These are phyloP conservation scores for Monosporascus sp. DNA, from an alignment of 2,329 filamentous ascomycete genomes.

Conservation along the genomic window DNA sequence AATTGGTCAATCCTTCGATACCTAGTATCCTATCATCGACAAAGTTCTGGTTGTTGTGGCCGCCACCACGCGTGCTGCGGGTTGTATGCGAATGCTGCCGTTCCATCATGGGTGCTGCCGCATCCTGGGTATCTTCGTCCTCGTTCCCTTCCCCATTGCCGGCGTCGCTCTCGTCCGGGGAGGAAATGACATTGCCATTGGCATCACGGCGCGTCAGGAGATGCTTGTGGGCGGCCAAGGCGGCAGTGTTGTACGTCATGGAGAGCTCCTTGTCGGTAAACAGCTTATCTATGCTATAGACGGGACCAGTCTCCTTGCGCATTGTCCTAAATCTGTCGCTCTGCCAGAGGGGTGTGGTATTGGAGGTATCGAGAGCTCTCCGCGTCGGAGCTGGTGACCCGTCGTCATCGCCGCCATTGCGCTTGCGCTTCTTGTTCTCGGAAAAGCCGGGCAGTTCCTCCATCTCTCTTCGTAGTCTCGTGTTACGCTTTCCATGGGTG, in stretches of 20 bases:
- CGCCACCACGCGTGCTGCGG: constrained; percentile 53
- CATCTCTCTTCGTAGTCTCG: constrained; percentile 54
- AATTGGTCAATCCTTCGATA: constrained; percentile 55
- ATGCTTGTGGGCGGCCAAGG: constrained; percentile 57
- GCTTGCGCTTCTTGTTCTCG: constrained; percentile 58
- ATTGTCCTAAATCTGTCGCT: constrained; percentile 51
- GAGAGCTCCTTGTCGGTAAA: constrained; percentile 66
- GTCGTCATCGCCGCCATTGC: constrained; percentile 54
- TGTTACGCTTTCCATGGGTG: constrained; percentile 58
- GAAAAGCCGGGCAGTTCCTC: constrained; percentile 52
- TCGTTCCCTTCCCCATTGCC: constrained; percentile 47
- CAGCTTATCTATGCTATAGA: constrained; percentile 64
- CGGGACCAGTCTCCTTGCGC: constrained; percentile 51
- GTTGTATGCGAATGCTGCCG: constrained; percentile 60
- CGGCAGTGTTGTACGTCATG: constrained; percentile 59
- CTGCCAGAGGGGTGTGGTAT: constrained; percentile 58
- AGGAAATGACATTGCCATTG: constrained; percentile 45
- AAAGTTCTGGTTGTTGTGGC: constrained; percentile 46
- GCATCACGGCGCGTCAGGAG: constrained; percentile 52
- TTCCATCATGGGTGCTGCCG: constrained; percentile 54
- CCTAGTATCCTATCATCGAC: constrained; percentile 54
- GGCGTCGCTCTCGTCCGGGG: constrained; percentile 48
- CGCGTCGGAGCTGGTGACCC: constrained; percentile 57
- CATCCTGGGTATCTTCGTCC: constrained; percentile 43
- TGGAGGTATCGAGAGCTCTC: constrained; percentile 49